Evolutionary conservation across 805 yeast species (phyloP), one percentile per base, ranked within the genome.

Genomic region (Ogataea chonburiensis): DNA sequence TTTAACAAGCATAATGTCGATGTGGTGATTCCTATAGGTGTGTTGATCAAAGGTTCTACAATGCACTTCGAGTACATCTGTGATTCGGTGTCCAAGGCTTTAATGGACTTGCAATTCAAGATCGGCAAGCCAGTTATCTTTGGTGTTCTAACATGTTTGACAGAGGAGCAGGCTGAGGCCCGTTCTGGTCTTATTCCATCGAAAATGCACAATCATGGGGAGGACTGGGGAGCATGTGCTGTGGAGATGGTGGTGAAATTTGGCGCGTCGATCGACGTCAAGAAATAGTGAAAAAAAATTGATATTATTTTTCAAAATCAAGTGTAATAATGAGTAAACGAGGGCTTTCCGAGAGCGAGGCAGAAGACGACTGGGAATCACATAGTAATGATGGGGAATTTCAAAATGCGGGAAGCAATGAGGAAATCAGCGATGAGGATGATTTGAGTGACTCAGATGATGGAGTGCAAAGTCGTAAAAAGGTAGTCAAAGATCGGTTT

Each of bases 151-250:
- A 93, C 98, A 14, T 89, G 96, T 63, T 63, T 89, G 51, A 89
- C 96, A 18, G 96, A 88, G 50, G 89, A 84, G 54, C 98, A 93
- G 67, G 98, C 98, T 10, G 75, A 81, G 49, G 79, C 80, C 14
- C 81, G 98, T 64, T 95, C 98, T 9, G 98, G 98, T 17, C 67
- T 91, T 44, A 61, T 70, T 24, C 64, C 64, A 19, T 87, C 83
- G 40, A 79, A 79, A 50, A 75, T 80, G 79, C 98, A 93, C 63
- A 91, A 91, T 68, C 98, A 93, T 56, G 98, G 98, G 47, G 86
- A 76, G 56, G 98, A 93, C 62, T 91, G 98, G 98, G 98, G 95
- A 50, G 89, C 94, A 22, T 96, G 97, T 37, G 98, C 98, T 11
- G 96, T 93, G 17, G 98, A 91, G 68, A 91, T 93, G 98, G 81